phyloP scores from a whole-genome alignment of 2,329 filamentous ascomycete species.

The Lachnellula hyalina region DNA sequence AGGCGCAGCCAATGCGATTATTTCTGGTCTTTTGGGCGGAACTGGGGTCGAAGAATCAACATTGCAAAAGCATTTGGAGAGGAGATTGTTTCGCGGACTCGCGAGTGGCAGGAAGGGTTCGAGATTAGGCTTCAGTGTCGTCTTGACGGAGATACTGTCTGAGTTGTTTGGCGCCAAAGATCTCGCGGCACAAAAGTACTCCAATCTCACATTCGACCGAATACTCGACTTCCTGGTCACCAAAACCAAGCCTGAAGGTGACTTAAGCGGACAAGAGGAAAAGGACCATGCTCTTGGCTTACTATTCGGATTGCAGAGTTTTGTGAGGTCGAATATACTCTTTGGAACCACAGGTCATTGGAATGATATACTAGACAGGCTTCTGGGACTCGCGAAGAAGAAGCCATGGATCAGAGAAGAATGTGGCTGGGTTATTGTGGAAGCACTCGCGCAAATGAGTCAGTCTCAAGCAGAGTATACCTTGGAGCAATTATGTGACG shows the following conservation, averaged over 20 bases:
- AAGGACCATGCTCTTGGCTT: slow-evolving; percentile 80
- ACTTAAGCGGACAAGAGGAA: slow-evolving; percentile 65
- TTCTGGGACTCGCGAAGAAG: slow-evolving; percentile 70
- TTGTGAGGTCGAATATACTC: slow-evolving; percentile 73
- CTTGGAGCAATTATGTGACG: slow-evolving; percentile 55
- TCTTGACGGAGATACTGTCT: slow-evolving; percentile 73
- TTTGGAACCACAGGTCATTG: slow-evolving; percentile 57
- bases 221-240: slow-evolving; percentile 48
- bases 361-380: slow-evolving; percentile 62
- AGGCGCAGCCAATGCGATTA: slow-evolving; percentile 52
- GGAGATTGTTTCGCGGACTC: slow-evolving; percentile 76
- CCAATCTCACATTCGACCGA: slow-evolving; percentile 52
- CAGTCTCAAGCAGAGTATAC: slow-evolving; percentile 53
- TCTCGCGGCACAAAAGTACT: slow-evolving; percentile 42
- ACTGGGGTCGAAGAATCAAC: slow-evolving; percentile 47
- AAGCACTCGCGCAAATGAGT: slow-evolving; percentile 60
- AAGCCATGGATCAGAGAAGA: slow-evolving; percentile 88
- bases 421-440: slow-evolving; percentile 76
- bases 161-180: slow-evolving; percentile 57
- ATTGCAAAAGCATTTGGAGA: slow-evolving; percentile 54
- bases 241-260: slow-evolving; percentile 50
- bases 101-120: slow-evolving; percentile 88
- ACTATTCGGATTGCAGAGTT: slow-evolving; percentile 80
- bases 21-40: slow-evolving; percentile 49
- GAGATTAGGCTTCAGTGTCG: slow-evolving; percentile 82